These are phyloP conservation scores for Phytophthora pisi DNA, from an alignment of 352 stramenopile species.

Conservation along the genomic window DNA sequence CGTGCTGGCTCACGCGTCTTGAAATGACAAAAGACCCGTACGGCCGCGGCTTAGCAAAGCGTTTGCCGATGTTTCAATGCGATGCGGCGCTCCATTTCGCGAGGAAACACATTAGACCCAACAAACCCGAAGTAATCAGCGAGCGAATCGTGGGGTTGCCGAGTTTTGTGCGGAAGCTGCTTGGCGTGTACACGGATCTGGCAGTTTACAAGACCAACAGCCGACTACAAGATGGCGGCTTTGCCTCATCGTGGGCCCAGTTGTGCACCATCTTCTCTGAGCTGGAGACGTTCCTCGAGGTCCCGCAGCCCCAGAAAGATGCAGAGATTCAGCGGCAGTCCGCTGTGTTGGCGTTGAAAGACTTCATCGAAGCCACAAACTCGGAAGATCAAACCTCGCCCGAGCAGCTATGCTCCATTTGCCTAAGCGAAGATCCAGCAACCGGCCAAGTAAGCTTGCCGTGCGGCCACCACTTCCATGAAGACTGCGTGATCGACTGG, in stretches of 20 bases:
- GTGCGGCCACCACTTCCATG: slow-evolving; percentile 66
- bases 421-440: slow-evolving; percentile 45
- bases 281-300: slow-evolving; percentile 53
- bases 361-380: slow-evolving; percentile 31
- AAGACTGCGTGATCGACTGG: slow-evolving; percentile 77
- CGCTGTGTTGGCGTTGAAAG: slow-evolving; percentile 55
- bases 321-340: slow-evolving; percentile 43
- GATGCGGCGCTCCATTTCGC: slow-evolving; percentile 50
- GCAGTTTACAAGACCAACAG: slow-evolving; percentile 50
- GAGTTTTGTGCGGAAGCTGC: slow-evolving; percentile 53
- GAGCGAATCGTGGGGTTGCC: slow-evolving; percentile 44
- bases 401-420: slow-evolving; percentile 51
- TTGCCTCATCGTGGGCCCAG: slow-evolving; percentile 24
- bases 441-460: slow-evolving; percentile 47
- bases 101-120: slow-evolving; percentile 51
- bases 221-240: slow-evolving; percentile 23
- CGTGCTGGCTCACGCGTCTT: no score
- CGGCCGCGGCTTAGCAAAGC: slow-evolving; percentile 10
- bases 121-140: slow-evolving; percentile 44
- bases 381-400: slow-evolving; percentile 7
- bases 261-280: slow-evolving; percentile 41
- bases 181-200: slow-evolving; percentile 57
- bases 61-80: slow-evolving; percentile 54
- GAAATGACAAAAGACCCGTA: no score
- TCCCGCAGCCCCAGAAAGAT: slow-evolving; percentile 54